These are phyloP conservation scores for Paecilomyces sp. DNA, from an alignment of 2,329 filamentous ascomycete species.

Conservation along the genomic window DNA sequence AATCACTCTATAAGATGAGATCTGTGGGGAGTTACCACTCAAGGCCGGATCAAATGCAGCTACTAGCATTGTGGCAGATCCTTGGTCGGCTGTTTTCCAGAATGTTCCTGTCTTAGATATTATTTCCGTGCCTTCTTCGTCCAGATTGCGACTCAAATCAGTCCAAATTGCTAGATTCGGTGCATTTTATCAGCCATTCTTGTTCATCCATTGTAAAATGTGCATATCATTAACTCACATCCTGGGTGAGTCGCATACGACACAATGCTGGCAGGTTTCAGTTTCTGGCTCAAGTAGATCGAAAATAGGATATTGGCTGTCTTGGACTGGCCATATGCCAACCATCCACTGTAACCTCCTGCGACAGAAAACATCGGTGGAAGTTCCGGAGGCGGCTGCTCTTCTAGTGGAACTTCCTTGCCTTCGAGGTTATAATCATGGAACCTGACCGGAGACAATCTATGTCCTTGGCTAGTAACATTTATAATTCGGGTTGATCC, in stretches of 20 bases:
- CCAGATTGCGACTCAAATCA: slow-evolving; percentile 11
- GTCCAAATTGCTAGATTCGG: slow-evolving; percentile 16
- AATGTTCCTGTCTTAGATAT: slow-evolving; percentile 17
- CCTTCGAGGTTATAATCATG: slow-evolving; percentile 20
- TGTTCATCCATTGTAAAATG: background rate
- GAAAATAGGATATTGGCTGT: slow-evolving; percentile 36
- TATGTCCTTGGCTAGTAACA: slow-evolving; percentile 15
- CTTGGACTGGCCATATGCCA: slow-evolving; percentile 34
- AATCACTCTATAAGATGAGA: background rate
- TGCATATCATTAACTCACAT: slow-evolving; percentile 7
- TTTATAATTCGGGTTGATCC: slow-evolving; percentile 15
- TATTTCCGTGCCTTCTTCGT: slow-evolving; percentile 12
- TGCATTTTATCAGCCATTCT: background rate
- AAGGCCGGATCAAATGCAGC: slow-evolving; percentile 39
- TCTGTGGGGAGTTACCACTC: slow-evolving; percentile 10
- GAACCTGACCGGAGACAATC: slow-evolving; percentile 19
- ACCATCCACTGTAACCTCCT: slow-evolving; percentile 5
- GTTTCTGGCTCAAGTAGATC: slow-evolving; percentile 23
- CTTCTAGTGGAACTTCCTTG: slow-evolving; percentile 5
- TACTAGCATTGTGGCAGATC: slow-evolving; percentile 35
- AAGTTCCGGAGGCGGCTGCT: slow-evolving; percentile 5
- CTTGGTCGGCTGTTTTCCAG: slow-evolving; percentile 35
- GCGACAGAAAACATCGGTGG: slow-evolving; percentile 1
- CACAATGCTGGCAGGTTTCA: slow-evolving; percentile 21
- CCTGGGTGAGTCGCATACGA: slow-evolving; percentile 37